Evolutionary conservation across 257 asterid genomes (phyloP).

Genomic region (Forsythia viridissima): DNA sequence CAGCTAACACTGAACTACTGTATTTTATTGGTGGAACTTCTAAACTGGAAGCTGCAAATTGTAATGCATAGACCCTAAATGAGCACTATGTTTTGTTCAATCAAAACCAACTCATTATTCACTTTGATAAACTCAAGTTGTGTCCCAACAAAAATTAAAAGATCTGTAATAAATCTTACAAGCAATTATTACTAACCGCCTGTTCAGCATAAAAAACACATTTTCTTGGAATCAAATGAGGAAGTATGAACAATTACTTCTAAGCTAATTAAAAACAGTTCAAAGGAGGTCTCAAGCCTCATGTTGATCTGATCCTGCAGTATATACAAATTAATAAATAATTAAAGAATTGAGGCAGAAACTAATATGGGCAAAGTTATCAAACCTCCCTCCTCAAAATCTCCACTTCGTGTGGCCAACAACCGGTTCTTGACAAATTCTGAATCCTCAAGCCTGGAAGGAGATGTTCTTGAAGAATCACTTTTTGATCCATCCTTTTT

Average conservation of each 20-base stretch:
- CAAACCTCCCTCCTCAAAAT: conserved; percentile 65
- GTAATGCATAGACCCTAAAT: conserved; percentile 6
- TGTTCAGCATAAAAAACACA: neutral
- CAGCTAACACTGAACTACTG: conserved; percentile 26
- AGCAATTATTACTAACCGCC: neutral
- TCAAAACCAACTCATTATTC: conserved; percentile 6
- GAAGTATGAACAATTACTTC: conserved; percentile 18
- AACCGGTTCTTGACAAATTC: conserved; percentile 81
- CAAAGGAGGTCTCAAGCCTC: conserved; percentile 12
- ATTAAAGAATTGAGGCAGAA: conserved; percentile 3
- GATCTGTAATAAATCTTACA: neutral
- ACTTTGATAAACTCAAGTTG: neutral
- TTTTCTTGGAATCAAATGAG: neutral
- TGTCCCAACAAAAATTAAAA: conserved; percentile 6
- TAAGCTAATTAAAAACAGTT: conserved; percentile 17
- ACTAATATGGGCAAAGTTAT: conserved; percentile 2
- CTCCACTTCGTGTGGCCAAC: conserved; percentile 58
- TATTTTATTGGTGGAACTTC: conserved; percentile 32
- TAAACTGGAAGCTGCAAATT: conserved; percentile 33
- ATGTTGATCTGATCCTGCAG: conserved; percentile 20
- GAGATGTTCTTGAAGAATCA: conserved; percentile 94
- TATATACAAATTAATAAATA: neutral
- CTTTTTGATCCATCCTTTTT: conserved; percentile 76
- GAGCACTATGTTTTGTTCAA: conserved; percentile 10
- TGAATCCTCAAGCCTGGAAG: conserved; percentile 73